Evolutionary conservation across 139 green algal genomes (phyloP).

Genomic region (Chlamydomonas eustigma): DNA sequence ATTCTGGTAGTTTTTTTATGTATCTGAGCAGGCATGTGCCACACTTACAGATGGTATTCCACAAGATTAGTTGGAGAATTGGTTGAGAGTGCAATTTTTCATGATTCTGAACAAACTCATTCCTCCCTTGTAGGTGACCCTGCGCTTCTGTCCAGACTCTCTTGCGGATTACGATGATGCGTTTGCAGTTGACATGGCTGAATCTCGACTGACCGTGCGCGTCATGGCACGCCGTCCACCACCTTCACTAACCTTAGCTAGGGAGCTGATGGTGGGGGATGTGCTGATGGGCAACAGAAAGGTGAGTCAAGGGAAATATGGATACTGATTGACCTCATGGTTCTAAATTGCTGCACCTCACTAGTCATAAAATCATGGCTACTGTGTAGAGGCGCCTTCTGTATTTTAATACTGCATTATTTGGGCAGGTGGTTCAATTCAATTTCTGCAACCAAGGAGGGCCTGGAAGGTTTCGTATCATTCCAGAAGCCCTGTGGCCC

Average conservation of each 20-base stretch:
- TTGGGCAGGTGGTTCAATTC: conserved; percentile 15
- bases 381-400: neutral
- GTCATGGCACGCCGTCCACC: conserved; percentile 45
- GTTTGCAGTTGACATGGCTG: conserved; percentile 48
- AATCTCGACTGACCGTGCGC: conserved; percentile 39
- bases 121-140: conserved; percentile 28
- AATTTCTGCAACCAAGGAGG: conserved; percentile 48
- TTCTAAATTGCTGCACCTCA: too few relatives aligned
- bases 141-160: conserved; percentile 64
- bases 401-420: neutral
- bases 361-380: too few relatives aligned
- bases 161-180: conserved; percentile 64
- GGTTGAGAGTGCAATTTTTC: too few relatives aligned
- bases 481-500: conserved; percentile 37
- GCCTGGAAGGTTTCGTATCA: conserved; percentile 40
- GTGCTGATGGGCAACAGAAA: conserved; percentile 45
- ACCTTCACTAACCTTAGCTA: conserved; percentile 49
- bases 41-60: too few relatives aligned
- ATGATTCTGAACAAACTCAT: neutral
- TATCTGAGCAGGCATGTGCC: neutral
- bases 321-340: too few relatives aligned
- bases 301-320: too few relatives aligned
- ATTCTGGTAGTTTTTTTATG: neutral
- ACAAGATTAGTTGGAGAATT: too few relatives aligned
- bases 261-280: conserved; percentile 30